Percentiles rank a stretch among this genome's conserved stretches.
These are phyloP conservation scores for Annona squamosa DNA, from an alignment of 164 flowering plant genomes.

Conservation along the genomic window DNA sequence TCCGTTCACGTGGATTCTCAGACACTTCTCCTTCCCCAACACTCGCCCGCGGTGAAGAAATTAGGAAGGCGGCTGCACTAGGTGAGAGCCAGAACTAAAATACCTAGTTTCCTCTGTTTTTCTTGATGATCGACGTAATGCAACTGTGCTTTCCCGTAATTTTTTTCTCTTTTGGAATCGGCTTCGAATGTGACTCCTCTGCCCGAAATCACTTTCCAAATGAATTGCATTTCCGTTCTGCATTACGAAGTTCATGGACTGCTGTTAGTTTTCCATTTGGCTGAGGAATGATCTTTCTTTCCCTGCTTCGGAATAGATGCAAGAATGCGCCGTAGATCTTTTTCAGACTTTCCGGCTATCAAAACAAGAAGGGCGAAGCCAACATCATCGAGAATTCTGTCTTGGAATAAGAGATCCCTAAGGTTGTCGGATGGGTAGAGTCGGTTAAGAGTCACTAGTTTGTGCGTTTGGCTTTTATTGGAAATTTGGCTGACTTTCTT, in stretches of 20 bases:
- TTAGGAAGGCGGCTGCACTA: too few relatives aligned
- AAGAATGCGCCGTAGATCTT: not conserved
- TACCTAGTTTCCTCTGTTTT: too few relatives aligned
- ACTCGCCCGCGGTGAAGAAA: too few relatives aligned
- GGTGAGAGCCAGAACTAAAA: too few relatives aligned
- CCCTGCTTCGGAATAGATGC: not conserved
- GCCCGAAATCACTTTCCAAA: not conserved
- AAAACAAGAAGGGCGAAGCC: not conserved
- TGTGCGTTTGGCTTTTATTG: too few relatives aligned
- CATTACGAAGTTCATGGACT: not conserved
- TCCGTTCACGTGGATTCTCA: too few relatives aligned
- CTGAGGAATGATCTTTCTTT: not conserved
- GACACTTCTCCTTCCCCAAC: too few relatives aligned
- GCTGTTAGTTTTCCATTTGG: not conserved
- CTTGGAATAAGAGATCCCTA: not conserved
- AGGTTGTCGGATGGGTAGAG: not conserved
- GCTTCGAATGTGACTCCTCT: not conserved
- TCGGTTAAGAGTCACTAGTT: too few relatives aligned
- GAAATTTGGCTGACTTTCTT: too few relatives aligned
- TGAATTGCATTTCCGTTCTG: not conserved
- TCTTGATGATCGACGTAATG: too few relatives aligned
- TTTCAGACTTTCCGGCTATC: too few relatives aligned
- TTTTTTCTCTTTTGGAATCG: not conserved
- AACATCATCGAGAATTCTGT: not conserved
- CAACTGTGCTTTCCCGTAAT: too few relatives aligned